These are phyloP conservation scores for Aspergillus homomorphus DNA, from an alignment of 495 filamentous ascomycete genomes.

Conservation along the genomic window DNA sequence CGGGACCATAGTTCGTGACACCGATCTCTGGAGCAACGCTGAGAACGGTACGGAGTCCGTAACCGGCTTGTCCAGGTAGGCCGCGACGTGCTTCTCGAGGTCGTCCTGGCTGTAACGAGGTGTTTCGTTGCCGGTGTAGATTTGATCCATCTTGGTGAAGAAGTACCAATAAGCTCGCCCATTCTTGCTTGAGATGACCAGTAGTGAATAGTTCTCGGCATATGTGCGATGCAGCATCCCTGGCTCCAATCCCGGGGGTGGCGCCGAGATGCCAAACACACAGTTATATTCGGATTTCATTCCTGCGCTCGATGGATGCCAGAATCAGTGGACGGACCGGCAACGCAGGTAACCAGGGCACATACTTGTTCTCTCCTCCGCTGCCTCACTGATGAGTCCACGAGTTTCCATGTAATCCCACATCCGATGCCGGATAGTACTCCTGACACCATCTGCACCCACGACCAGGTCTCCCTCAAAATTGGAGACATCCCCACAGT, in stretches of 20 bases:
- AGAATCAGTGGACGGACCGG: slow-evolving; percentile 2
- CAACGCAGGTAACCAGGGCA: background rate
- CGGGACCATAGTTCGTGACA: background rate
- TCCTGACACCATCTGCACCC: slow-evolving; percentile 9
- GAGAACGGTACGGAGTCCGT: background rate
- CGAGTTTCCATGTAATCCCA: slow-evolving; percentile 20
- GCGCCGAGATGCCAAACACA: slow-evolving; percentile 21
- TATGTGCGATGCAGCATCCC: slow-evolving; percentile 10
- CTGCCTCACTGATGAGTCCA: slow-evolving; percentile 8
- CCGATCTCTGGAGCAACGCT: background rate
- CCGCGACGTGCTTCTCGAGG: background rate
- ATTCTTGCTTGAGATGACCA: background rate
- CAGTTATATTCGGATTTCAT: slow-evolving; percentile 20
- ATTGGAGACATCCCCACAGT: background rate
- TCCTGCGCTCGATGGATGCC: slow-evolving; percentile 20
- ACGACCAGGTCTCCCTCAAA: slow-evolving; percentile 10
- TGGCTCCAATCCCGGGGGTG: slow-evolving; percentile 4
- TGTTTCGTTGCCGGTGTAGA: background rate
- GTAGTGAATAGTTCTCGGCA: background rate
- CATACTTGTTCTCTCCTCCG: slow-evolving; percentile 21
- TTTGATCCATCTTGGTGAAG: slow-evolving; percentile 2
- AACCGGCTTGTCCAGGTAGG: background rate
- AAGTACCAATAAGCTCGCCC: slow-evolving; percentile 6
- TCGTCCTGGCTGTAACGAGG: slow-evolving; percentile 3
- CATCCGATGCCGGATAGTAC: slow-evolving; percentile 21